phyloP scores from a whole-genome alignment of 2,329 filamentous ascomycete genomes.

The Penicillium sp. region DNA sequence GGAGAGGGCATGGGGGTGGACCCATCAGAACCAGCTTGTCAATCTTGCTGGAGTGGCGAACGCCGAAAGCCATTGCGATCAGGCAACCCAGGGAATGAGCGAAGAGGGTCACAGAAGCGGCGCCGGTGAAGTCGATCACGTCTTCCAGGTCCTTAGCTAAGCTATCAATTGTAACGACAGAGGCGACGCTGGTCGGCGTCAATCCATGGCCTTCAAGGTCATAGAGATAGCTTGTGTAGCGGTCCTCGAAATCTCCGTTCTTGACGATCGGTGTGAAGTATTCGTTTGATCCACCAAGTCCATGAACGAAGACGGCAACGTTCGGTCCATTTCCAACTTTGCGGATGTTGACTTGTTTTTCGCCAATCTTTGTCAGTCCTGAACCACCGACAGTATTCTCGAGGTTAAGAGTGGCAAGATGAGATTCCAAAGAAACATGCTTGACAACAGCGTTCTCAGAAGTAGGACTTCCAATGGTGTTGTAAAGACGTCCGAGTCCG shows the following conservation, averaged over 20 bases:
- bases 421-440: neutral
- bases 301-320: neutral
- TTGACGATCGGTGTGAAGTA: neutral
- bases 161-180: neutral
- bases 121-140: neutral
- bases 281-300: neutral
- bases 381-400: neutral
- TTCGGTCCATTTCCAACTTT: neutral
- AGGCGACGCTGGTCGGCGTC: neutral
- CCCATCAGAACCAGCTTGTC: neutral
- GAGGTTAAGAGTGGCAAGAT: neutral
- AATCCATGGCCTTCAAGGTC: neutral
- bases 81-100: neutral
- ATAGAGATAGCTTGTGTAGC: neutral
- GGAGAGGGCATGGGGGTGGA: neutral
- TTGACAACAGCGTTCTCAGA: neutral
- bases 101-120: neutral
- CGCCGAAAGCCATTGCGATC: neutral
- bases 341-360: neutral
- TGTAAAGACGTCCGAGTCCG: neutral
- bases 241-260: neutral
- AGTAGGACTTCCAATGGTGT: neutral
- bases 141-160: neutral
- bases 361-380: neutral
- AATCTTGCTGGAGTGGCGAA: neutral